Base-by-base conservation (phyloP, 164 flowering plant species). In the Houttuynia cordata region DNA sequence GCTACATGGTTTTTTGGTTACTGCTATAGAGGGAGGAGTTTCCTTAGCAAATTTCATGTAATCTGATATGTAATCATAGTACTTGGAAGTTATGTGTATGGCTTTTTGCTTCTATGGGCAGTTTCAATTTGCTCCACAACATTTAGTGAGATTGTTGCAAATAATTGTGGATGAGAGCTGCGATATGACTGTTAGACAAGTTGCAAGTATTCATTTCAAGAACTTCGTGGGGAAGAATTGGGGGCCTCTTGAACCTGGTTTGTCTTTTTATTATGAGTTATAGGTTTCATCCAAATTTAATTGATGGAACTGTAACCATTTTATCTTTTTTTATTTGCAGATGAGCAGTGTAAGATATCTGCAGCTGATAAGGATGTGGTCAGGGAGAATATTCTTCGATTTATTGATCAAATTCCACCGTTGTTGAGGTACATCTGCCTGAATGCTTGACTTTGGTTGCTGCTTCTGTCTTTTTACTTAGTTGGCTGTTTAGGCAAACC, bases 141-240 rank as follows among this genome's bases (percentile, higher is more conserved):
- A 94, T 75, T 70, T 91, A 71, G 96, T 91, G 67, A 80, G 97
- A 73, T 60, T 88, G 70, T 68, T 94, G 68, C 99, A 85, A 74
- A 85, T 94, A 57, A 82, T 87, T 55, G 97, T 94, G 18, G 99
- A 94, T 70, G 81, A 70, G 13, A 83, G 78, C 53, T 85, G 87
- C 39, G 93, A 91, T 60, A 64, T 83, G 80, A 88, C 79, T 0
- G 89, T 94, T 21, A 72, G 97, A 40, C 99, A 94, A 73, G 87
- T 84, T 47, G 99, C 96, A 7, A 91, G 97, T 67, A 94, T 94
- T 67, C 95, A 89, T 65, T 91, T 94, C 71, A 94, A 91, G 73
- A 94, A 94, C 63, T 88, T 91, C 53, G 80, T 94, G 60, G 97
- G 82, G 0, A 94, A 88, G 72, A 79, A 94, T 56, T 94, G 99